These are phyloP conservation scores for Prunus mongolica DNA, from an alignment of 306 rosid genomes.

Conservation along the genomic window DNA sequence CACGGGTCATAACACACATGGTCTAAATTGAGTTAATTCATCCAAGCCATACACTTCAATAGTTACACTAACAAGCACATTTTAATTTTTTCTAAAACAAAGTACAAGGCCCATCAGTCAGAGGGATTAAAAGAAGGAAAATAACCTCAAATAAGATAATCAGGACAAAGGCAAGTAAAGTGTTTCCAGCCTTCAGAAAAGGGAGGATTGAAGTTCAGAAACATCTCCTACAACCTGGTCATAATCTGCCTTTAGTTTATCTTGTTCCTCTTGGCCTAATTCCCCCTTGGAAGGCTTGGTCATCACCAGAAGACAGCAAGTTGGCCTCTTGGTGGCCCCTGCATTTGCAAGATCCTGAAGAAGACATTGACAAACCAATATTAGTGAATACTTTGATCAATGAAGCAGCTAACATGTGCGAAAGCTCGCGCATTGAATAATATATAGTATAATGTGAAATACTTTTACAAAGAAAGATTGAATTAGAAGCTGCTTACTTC, in stretches of 20 bases:
- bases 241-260: constrained; percentile 63
- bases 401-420: not conserved
- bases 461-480: not conserved
- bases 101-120: constrained; percentile 7
- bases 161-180: not conserved
- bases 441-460: not conserved
- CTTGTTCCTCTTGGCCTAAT: constrained; percentile 55
- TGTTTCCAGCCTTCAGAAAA: constrained; percentile 45
- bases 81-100: not conserved
- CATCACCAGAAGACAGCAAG: constrained; percentile 81
- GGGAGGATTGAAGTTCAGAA: constrained; percentile 45
- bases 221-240: constrained; percentile 67
- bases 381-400: not conserved
- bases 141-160: not conserved
- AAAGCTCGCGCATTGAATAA: not conserved
- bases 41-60: not conserved
- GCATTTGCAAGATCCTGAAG: constrained; percentile 90
- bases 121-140: not conserved
- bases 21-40: not conserved
- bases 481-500: constrained; percentile 48
- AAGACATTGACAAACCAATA: not conserved
- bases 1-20: not conserved
- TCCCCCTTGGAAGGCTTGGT: constrained; percentile 86
- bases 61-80: not conserved
- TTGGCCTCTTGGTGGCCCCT: constrained; percentile 96